These are phyloP conservation scores for Xylaria arbuscula DNA, from an alignment of 2,329 filamentous ascomycete species.

Conservation along the genomic window DNA sequence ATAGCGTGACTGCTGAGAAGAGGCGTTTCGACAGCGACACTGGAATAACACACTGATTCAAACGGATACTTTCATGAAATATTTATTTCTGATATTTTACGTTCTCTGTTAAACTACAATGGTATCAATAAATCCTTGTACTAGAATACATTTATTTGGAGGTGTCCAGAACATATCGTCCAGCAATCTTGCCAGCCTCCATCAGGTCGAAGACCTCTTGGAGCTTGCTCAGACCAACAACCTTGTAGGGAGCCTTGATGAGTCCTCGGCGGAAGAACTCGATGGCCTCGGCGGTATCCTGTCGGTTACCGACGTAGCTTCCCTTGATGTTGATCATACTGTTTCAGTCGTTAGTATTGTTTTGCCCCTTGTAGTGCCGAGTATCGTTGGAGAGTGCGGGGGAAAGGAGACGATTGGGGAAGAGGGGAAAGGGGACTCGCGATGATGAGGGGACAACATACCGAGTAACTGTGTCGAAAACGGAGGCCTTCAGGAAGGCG, in stretches of 20 bases:
- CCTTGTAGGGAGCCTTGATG: slow-evolving; percentile 90
- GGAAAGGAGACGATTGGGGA: not conserved
- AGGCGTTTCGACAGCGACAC: not conserved
- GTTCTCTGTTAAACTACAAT: not conserved
- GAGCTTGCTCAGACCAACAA: slow-evolving; percentile 82
- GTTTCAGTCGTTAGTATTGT: slow-evolving; percentile 43
- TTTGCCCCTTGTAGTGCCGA: not conserved
- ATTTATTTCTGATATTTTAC: not conserved
- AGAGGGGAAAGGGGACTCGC: not conserved
- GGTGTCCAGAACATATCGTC: slow-evolving; percentile 82
- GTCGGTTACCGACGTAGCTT: slow-evolving; percentile 91
- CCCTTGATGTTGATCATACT: slow-evolving; percentile 93
- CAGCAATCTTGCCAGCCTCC: slow-evolving; percentile 76
- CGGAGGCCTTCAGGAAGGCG: slow-evolving; percentile 82
- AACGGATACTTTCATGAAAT: not conserved
- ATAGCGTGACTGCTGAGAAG: no score
- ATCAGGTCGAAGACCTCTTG: slow-evolving; percentile 83
- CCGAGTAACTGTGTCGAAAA: slow-evolving; percentile 85
- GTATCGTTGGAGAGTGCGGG: not conserved
- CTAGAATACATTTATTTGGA: slow-evolving; percentile 56
- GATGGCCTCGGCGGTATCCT: slow-evolving; percentile 87
- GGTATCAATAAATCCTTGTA: not conserved
- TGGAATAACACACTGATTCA: not conserved
- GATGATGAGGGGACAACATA: slow-evolving; percentile 24
- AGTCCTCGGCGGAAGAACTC: slow-evolving; percentile 88